These are phyloP conservation scores for Ogataea polymorpha DNA, from an alignment of 805 yeast species.

Conservation along the genomic window DNA sequence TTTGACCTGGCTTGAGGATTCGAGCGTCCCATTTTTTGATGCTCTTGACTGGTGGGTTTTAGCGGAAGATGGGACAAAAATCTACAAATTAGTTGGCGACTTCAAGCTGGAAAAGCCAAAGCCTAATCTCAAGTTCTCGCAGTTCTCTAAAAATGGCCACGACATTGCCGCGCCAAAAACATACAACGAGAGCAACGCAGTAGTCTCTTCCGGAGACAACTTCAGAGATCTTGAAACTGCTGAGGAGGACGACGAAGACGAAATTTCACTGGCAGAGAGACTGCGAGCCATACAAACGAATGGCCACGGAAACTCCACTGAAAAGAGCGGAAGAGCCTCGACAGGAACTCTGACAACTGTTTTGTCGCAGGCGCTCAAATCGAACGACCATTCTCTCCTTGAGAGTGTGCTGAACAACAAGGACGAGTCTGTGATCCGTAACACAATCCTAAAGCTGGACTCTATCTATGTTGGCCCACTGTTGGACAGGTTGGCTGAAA, in stretches of 20 bases:
- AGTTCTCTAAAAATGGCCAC: constrained; percentile 44
- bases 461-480: constrained; percentile 47
- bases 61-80: constrained; percentile 19
- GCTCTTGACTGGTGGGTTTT: constrained; percentile 45
- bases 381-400: constrained; percentile 80
- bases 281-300: constrained; percentile 33
- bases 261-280: constrained; percentile 50
- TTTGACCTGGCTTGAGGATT: constrained; percentile 62
- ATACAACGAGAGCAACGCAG: constrained; percentile 60
- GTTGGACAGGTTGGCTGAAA: constrained; percentile 51
- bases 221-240: constrained; percentile 51
- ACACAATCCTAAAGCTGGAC: constrained; percentile 48
- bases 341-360: constrained; percentile 80
- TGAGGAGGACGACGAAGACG: constrained; percentile 41
- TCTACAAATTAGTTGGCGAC: constrained; percentile 26
- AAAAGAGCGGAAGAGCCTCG: constrained; percentile 47
- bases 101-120: constrained; percentile 35
- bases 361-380: constrained; percentile 82
- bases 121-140: constrained; percentile 40
- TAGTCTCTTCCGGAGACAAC: constrained; percentile 63
- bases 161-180: constrained; percentile 52
- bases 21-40: constrained; percentile 55
- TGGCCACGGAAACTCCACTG: constrained; percentile 19
- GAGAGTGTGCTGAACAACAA: constrained; percentile 72
- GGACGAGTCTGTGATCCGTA: constrained; percentile 47